Percentiles rank a stretch among this genome's conserved stretches.
Evolutionary conservation across 108 stramenopile species (phyloP).

Genomic region (Discostella stelligeroides): DNA sequence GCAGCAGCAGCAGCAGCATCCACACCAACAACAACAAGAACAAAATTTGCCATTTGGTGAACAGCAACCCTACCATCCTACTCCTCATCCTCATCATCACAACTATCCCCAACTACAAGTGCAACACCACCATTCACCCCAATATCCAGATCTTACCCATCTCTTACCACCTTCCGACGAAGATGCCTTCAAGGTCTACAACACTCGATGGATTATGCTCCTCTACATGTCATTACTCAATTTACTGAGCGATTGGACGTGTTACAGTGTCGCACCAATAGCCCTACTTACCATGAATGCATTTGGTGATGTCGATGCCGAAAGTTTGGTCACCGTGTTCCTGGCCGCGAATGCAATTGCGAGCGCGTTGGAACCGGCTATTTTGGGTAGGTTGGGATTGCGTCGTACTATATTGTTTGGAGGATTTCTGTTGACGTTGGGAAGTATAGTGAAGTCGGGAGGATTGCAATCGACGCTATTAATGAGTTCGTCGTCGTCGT

Average conservation of each 20-base stretch:
- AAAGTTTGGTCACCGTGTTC: constrained; percentile 80
- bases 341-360: constrained; percentile 80
- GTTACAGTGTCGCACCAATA: constrained; percentile 88
- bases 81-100: too few species aligned
- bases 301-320: constrained; percentile 84
- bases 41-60: too few species aligned
- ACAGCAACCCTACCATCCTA: too few species aligned
- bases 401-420: constrained; percentile 82
- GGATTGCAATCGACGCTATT: constrained; percentile 56
- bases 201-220: constrained; percentile 61
- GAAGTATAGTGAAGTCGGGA: constrained; percentile 84
- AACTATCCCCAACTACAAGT: too few species aligned
- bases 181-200: constrained; percentile 36
- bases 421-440: constrained; percentile 74
- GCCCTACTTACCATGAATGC: constrained; percentile 69
- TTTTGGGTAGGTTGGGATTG: constrained; percentile 77
- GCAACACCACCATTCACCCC: neutral
- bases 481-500: constrained; percentile 4
- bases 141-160: neutral
- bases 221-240: constrained; percentile 87
- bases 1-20: too few species aligned
- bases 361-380: constrained; percentile 80
- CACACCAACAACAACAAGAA: too few species aligned
- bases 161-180: constrained; percentile 5
- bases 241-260: constrained; percentile 89